These are phyloP conservation scores for Solanum etuberosum DNA, from an alignment of 257 asterid species.

Conservation along the genomic window DNA sequence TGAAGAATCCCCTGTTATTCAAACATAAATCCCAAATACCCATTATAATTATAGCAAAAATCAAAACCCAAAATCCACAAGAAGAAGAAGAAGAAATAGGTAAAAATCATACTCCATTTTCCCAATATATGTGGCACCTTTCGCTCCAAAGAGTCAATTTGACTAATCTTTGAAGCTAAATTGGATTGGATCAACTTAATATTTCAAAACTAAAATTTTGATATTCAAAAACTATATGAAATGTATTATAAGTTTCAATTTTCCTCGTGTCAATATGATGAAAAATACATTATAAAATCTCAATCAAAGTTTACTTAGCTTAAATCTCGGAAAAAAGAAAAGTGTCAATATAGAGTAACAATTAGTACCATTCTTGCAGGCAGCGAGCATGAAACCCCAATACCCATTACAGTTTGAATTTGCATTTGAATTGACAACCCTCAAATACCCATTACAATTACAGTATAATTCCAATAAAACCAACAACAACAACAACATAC, in stretches of 20 bases:
- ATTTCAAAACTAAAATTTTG: neutral
- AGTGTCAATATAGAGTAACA: neutral
- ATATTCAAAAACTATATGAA: neutral
- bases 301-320: neutral
- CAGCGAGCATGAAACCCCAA: neutral
- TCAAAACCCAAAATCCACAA: neutral
- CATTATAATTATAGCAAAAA: neutral
- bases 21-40: neutral
- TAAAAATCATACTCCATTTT: neutral
- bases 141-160: neutral
- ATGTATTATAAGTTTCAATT: neutral
- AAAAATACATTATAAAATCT: neutral
- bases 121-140: neutral
- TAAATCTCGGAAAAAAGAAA: neutral
- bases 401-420: neutral
- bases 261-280: neutral
- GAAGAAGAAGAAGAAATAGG: neutral
- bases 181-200: neutral
- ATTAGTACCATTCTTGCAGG: neutral
- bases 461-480: neutral
- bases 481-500: neutral
- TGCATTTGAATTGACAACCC: neutral
- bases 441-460: neutral
- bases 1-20: slow-evolving; percentile 13
- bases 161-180: neutral